These are phyloP conservation scores for Tripidium arundinaceum DNA, from an alignment of 202 grass and related monocot genomes.

Conservation along the genomic window DNA sequence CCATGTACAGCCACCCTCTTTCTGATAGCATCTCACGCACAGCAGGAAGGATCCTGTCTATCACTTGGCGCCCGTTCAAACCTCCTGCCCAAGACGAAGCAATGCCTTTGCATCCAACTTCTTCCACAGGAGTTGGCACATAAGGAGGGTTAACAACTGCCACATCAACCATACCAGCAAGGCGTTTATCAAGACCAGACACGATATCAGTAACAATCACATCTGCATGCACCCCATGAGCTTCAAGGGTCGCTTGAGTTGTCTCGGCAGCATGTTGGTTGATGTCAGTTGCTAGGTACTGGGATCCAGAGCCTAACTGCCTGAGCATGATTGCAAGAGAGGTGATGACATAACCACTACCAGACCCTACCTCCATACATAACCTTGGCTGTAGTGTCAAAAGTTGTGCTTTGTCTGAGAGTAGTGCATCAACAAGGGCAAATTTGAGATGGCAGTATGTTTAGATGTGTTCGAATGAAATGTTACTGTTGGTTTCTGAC, in stretches of 20 bases:
- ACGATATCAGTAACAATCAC: constrained; percentile 72
- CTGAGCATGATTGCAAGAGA: constrained; percentile 93
- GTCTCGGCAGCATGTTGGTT: constrained; percentile 70
- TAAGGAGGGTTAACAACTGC: constrained; percentile 93
- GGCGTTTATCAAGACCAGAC: constrained; percentile 64
- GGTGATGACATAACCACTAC: constrained; percentile 89
- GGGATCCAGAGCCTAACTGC: too few species aligned
- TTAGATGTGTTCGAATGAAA: constrained; percentile 13
- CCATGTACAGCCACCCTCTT: constrained; percentile 82
- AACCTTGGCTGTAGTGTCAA: constrained; percentile 61
- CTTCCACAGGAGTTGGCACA: constrained; percentile 86
- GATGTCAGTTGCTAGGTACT: constrained; percentile 91
- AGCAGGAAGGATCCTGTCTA: constrained; percentile 74
- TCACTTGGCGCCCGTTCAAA: constrained; percentile 77
- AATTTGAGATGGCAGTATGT: constrained; percentile 34
- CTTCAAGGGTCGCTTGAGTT: constrained; percentile 68
- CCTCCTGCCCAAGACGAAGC: constrained; percentile 94
- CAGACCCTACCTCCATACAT: constrained; percentile 81
- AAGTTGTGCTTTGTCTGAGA: constrained; percentile 70
- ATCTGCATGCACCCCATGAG: constrained; percentile 76
- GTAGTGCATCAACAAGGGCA: constrained; percentile 87
- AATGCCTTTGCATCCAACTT: constrained; percentile 72
- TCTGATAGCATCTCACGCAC: constrained; percentile 66
- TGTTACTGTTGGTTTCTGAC: constrained; percentile 23
- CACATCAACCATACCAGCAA: constrained; percentile 73